Base-by-base conservation (phyloP, 2,329 filamentous ascomycete genomes). In the Sarocladiaceae sp. region DNA sequence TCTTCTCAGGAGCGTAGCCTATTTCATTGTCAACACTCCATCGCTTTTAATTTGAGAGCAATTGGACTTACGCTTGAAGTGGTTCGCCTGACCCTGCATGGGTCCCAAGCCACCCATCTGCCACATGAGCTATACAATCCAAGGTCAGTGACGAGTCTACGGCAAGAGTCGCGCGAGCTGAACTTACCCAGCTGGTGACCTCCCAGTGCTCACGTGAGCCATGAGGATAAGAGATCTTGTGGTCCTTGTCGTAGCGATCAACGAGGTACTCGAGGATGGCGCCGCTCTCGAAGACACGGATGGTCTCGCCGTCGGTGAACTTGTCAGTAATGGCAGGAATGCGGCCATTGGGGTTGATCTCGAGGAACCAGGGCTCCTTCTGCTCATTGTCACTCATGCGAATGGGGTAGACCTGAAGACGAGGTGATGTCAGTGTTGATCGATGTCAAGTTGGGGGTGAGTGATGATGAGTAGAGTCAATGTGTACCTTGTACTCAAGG, bases 271-370 rank as follows among this genome's bases (percentile, higher is more conserved):
- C 83, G 72, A 95, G 75, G 64, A 96, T 94, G 57, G 86, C 82
- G 53, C 89, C 90, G 57, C 83, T 88, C 71, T 96, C 91, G 64
- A 95, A 96, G 17, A 96, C 67, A 53, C 80, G 78, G 64, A 96
- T 90, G 29, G 75, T 73, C 66, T 87, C 74, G 59, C 89, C 88
- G 66, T 94, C 85, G 4, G 76, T 75, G 66, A 88, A 86, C 6
- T 77, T 88, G 70, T 96, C 91, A 7, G 88, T 94, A 49, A 96
- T 62, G 53, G 91, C 91, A 3, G 91, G 92, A 61, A 96, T 96
- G 59, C 91, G 87, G 57, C 91, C 91, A 67, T 96, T 96, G 57
- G 91, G 91, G 71, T 96, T 96, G 72, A 96, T 95, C 50, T 85
- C 84, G 25, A 95, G 79, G 71, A 93, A 97, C 90, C 89, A 95